phyloP scores from a whole-genome alignment of 1,284 basidiomycete genomes.

The Phlebopus sp. region DNA sequence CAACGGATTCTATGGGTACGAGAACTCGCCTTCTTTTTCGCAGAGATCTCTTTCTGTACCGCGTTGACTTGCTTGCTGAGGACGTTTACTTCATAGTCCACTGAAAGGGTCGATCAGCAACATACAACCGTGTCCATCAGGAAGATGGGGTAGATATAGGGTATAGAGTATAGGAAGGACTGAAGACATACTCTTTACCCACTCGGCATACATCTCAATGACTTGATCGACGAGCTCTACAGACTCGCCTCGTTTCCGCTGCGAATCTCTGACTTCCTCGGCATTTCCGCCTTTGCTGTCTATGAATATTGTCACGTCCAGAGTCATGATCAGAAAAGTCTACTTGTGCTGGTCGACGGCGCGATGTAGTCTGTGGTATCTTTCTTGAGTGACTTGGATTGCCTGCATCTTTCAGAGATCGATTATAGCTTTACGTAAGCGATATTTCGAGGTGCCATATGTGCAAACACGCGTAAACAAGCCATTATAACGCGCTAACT shows the following conservation, averaged over 20 bases:
- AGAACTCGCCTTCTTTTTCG: conserved; percentile 81
- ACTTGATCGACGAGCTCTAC: conserved; percentile 94
- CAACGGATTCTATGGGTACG: not conserved
- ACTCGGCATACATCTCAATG: conserved; percentile 87
- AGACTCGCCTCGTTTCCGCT: conserved; percentile 85
- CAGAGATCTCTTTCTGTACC: conserved; percentile 90
- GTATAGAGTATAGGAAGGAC: too few relatives aligned
- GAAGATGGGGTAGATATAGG: not conserved
- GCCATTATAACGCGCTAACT: not conserved
- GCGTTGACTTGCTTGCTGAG: conserved; percentile 84
- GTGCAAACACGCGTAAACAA: conserved; percentile 24
- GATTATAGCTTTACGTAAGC: not conserved
- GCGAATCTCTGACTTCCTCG: conserved; percentile 89
- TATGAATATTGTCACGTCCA: conserved; percentile 77
- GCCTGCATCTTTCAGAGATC: not conserved
- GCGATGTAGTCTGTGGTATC: too few relatives aligned
- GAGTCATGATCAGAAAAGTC: conserved; percentile 49
- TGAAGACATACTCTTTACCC: conserved; percentile 78
- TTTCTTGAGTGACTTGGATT: too few relatives aligned
- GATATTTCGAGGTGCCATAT: not conserved
- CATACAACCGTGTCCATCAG: conserved; percentile 1
- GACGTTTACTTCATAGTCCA: conserved; percentile 82
- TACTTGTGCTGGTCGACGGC: not conserved
- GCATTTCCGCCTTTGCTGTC: conserved; percentile 92
- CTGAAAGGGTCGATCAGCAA: conserved; percentile 39